Base-by-base conservation (phyloP, 1,284 basidiomycete species). In the Apiotrichum veenhuisii region DNA sequence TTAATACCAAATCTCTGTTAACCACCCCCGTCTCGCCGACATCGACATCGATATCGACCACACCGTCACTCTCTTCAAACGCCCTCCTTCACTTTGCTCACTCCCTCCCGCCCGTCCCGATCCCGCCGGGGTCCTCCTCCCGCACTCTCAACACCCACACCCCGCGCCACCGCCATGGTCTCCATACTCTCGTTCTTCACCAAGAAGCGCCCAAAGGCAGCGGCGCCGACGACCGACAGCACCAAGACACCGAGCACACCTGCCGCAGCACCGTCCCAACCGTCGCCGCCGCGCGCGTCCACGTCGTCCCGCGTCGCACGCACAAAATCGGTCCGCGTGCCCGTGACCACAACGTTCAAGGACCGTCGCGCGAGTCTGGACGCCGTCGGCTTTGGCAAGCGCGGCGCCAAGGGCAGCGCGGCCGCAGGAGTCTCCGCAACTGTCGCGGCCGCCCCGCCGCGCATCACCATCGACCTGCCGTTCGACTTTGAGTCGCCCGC, bases 121-220 rank as follows among this genome's bases (percentile, higher is more conserved):
- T n/a, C n/a, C n/a, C n/a, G n/a, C n/a, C n/a, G n/a, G n/a, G n/a
- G n/a, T n/a, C n/a, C n/a, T n/a, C n/a, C n/a, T n/a, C n/a, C n/a
- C n/a, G n/a, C n/a, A n/a, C n/a, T n/a, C n/a, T n/a, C n/a, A n/a
- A n/a, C n/a, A n/a, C n/a, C n/a, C n/a, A n/a, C n/a, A n/a, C n/a
- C n/a, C n/a, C n/a, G n/a, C n/a, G n/a, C n/a, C n/a, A n/a, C n/a
- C n/a, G n/a, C n/a, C 48, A 72, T 72, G 70, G 68, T 70, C 44
- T 72, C 70, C 17, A 51, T 72, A 37, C 49, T 72, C 46, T 67
- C 65, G 26, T 63, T 70, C 61, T 70, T 72, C 62, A 55, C 56
- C n/a, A 70, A 70, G 60, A 69, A 67, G 58, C 66, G 67, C 23
- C 54, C 59, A 53, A 56, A 51, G 59, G 33, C 30, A 20, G 18